Conservation (phyloP, 306 rosid species). For the Phaseolus lunatus region DNA sequence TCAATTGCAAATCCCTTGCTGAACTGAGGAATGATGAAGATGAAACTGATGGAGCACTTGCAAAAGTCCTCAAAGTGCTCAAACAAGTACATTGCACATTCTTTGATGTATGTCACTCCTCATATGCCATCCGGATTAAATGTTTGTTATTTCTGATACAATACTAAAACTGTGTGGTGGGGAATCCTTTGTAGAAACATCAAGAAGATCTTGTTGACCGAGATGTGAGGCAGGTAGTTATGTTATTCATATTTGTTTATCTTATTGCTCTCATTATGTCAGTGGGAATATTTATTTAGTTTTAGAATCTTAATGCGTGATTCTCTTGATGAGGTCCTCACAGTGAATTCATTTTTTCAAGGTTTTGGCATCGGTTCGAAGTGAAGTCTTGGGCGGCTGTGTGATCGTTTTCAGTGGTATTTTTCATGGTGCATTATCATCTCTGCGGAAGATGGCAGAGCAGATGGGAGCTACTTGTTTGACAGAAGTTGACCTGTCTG, state of each 20-base stretch:
- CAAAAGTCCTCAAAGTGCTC: conserved; percentile 72
- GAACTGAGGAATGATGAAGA: conserved; percentile 77
- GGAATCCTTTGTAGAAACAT: conserved; percentile 63
- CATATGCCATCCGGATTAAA: conserved; percentile 6
- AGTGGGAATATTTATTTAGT: background rate
- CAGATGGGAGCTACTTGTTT: conserved; percentile 83
- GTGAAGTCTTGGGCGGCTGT: conserved; percentile 67
- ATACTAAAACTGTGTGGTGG: conserved; percentile 48
- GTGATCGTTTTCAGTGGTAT: conserved; percentile 74
- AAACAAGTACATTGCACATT: conserved; percentile 69
- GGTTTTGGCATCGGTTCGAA: conserved; percentile 64
- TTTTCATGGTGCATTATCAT: conserved; percentile 53
- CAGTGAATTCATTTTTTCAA: conserved; percentile 36
- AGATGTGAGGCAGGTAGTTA: conserved; percentile 87
- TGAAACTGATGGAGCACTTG: conserved; percentile 85
- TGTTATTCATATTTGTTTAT: conserved; percentile 23
- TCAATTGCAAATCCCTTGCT: conserved; percentile 75
- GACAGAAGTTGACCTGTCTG: conserved; percentile 61
- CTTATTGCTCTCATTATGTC: background rate
- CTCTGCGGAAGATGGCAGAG: conserved; percentile 82
- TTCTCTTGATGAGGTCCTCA: background rate
- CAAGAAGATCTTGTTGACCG: conserved; percentile 55
- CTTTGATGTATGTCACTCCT: conserved; percentile 69
- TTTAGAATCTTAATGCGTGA: conserved; percentile 18
- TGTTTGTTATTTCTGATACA: conserved; percentile 7